phyloP scores from a whole-genome alignment of 1,284 basidiomycete genomes.

The Boletus mariae region DNA sequence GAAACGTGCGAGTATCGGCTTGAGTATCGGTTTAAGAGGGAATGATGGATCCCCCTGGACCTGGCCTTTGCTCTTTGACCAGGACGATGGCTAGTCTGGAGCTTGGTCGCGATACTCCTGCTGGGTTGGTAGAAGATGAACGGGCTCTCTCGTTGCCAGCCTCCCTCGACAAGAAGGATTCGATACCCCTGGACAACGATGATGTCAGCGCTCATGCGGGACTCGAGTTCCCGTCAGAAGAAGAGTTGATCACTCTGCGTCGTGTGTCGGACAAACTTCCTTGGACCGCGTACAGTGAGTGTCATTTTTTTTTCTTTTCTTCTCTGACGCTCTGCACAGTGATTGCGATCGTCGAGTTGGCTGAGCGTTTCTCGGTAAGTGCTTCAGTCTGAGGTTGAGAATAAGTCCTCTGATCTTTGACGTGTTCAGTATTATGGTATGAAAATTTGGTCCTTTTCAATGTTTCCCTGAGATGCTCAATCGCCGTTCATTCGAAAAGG shows the following conservation, averaged over 20 bases:
- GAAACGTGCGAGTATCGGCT: neutral
- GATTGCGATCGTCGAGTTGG: slow-evolving; percentile 67
- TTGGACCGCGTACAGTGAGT: slow-evolving; percentile 63
- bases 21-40: slow-evolving; percentile 8
- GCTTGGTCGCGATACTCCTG: slow-evolving; percentile 5
- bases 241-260: slow-evolving; percentile 59
- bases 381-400: neutral
- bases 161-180: slow-evolving; percentile 19
- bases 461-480: slow-evolving; percentile 2
- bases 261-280: slow-evolving; percentile 62
- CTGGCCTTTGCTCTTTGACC: neutral
- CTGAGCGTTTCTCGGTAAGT: slow-evolving; percentile 71
- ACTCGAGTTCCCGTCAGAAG: slow-evolving; percentile 64
- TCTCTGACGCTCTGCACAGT: slow-evolving; percentile 38
- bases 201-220: slow-evolving; percentile 51
- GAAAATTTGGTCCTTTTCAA: neutral
- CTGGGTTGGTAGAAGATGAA: slow-evolving; percentile 4
- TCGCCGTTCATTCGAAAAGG: slow-evolving; percentile 44
- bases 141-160: slow-evolving; percentile 1
- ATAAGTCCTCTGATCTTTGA: slow-evolving; percentile 5
- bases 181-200: slow-evolving; percentile 9
- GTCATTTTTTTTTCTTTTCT: slow-evolving; percentile 10
- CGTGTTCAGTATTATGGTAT: slow-evolving; percentile 37
- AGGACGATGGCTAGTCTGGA: slow-evolving; percentile 12
- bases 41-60: neutral